Base-by-base conservation (phyloP, 108 stramenopile genomes). In the Epithemia pelagica region DNA sequence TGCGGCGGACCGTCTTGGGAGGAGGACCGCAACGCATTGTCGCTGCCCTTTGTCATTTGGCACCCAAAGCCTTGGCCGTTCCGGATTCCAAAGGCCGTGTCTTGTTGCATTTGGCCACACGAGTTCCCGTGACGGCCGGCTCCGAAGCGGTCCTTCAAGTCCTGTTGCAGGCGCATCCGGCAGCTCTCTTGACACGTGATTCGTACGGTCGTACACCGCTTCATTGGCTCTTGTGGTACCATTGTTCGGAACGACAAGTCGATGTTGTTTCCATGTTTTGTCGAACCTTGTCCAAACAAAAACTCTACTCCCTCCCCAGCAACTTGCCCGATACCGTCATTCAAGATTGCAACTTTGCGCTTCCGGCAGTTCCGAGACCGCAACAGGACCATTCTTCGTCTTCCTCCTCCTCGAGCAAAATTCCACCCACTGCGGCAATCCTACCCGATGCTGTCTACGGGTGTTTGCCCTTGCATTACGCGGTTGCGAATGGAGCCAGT, bases 141-240 rank as follows among this genome's bases (percentile, higher is more conserved):
- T 63, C 67, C n/a, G 68, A 77, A 19, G 65, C 72, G 30, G 68
- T 73, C 27, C 31, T 84, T 37, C 18, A 31, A 54, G 67, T 85
- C 2, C 52, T 85, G 52, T 63, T 70, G n/a, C 54, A 69, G 32
- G 70, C 64, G 29, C 57, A 78, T 46, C 80, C 75, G 25, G 71
- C 72, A 53, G 66, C 68, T 37, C 32, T 85, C 28, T 20, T 81
- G 33, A 69, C 70, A 26, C 69, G 83, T 19, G 83, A 85, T 53
- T 67, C 73, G 52, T 67, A 59, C 52, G 83, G 83, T 2, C 70
- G 79, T 65, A 88, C 87, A 2, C 82, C 90, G 10, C 64, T 91
- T 59, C 90, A 91, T 68, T 78, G 79, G 66, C 61, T 79, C n/a
- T 82, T 85, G 52, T 74, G 78, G 69, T 80, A 82, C 65, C 76